phyloP scores from a whole-genome alignment of 2,329 filamentous ascomycete genomes.

The Aspergillus sp. region DNA sequence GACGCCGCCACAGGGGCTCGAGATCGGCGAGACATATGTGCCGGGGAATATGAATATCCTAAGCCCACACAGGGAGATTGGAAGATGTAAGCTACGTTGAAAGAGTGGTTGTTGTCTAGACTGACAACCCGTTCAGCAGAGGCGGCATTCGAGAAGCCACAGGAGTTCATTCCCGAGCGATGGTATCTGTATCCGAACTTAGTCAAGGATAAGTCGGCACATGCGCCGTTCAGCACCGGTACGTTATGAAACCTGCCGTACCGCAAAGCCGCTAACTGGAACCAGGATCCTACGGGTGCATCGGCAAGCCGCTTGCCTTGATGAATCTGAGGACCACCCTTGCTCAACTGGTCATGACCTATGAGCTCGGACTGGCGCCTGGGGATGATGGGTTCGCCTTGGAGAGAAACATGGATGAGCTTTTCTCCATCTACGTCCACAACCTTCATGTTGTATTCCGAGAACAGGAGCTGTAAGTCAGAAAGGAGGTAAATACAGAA shows the following conservation, averaged over 20 bases:
- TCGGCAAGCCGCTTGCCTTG: slow-evolving; percentile 5
- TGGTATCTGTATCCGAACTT: slow-evolving; percentile 34
- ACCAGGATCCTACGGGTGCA: slow-evolving; percentile 3
- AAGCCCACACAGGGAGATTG: slow-evolving; percentile 20
- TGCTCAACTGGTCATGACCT: slow-evolving; percentile 1
- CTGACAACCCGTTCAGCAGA: slow-evolving; percentile 15
- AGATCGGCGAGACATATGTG: slow-evolving; percentile 13
- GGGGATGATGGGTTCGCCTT: slow-evolving; percentile 2
- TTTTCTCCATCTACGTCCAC: slow-evolving; percentile 2
- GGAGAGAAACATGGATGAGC: slow-evolving; percentile 2
- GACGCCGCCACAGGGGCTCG: slow-evolving; percentile 16
- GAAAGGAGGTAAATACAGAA: no score
- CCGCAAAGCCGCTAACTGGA: no score
- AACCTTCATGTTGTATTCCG: not conserved
- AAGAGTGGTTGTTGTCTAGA: no score
- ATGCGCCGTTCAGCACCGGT: slow-evolving; percentile 34
- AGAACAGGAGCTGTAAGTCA: not conserved
- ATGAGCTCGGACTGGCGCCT: slow-evolving; percentile 1
- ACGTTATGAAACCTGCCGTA: not conserved
- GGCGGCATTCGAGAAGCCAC: slow-evolving; percentile 23
- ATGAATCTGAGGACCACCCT: slow-evolving; percentile 5
- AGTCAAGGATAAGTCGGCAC: slow-evolving; percentile 32
- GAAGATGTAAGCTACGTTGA: slow-evolving; percentile 19
- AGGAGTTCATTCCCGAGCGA: slow-evolving; percentile 25
- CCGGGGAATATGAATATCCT: slow-evolving; percentile 19